A percentile compares a stretch with the other conserved stretches of the same genome.
phyloP scores from a whole-genome alignment of 768 basidiomycete species.

The Kondoa malvinella region DNA sequence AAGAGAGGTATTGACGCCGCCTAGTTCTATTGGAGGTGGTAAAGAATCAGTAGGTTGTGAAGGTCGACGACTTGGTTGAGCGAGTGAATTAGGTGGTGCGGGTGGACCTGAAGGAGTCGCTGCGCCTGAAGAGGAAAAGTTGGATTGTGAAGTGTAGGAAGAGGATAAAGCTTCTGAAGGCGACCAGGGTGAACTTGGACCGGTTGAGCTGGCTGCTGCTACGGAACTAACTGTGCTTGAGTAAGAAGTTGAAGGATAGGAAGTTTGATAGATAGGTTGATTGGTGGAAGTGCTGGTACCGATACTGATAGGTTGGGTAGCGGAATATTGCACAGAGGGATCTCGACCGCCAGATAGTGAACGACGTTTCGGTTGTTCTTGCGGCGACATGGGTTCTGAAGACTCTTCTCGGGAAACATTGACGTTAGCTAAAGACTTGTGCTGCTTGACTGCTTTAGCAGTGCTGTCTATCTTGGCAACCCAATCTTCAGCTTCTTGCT shows the following conservation, averaged over 20 bases:
- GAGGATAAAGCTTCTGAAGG: slow-evolving; percentile 4
- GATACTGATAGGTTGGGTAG: neutral
- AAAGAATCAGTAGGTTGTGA: neutral
- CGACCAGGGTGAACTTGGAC: neutral
- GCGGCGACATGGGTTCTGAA: neutral
- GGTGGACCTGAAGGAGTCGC: neutral
- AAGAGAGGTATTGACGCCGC: neutral
- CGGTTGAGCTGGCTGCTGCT: neutral
- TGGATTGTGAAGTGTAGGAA: slow-evolving; percentile 16
- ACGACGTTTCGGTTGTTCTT: neutral
- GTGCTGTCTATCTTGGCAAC: slow-evolving; percentile 34
- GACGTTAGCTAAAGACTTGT: neutral
- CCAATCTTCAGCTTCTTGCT: slow-evolving; percentile 65
- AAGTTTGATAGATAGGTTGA: neutral
- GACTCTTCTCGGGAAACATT: neutral
- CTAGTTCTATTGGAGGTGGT: neutral
- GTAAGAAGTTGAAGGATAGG: neutral
- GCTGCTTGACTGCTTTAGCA: slow-evolving; percentile 7
- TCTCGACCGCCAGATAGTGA: neutral
- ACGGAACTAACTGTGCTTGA: slow-evolving; percentile 3
- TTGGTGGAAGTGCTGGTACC: neutral
- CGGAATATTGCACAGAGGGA: neutral
- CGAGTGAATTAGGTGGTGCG: slow-evolving; percentile 8
- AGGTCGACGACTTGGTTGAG: neutral
- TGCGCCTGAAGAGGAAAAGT: neutral